Evolutionary conservation across 805 yeast genomes (phyloP), one percentile per base, ranked within the genome.

Genomic region (Starmerella vitae): DNA sequence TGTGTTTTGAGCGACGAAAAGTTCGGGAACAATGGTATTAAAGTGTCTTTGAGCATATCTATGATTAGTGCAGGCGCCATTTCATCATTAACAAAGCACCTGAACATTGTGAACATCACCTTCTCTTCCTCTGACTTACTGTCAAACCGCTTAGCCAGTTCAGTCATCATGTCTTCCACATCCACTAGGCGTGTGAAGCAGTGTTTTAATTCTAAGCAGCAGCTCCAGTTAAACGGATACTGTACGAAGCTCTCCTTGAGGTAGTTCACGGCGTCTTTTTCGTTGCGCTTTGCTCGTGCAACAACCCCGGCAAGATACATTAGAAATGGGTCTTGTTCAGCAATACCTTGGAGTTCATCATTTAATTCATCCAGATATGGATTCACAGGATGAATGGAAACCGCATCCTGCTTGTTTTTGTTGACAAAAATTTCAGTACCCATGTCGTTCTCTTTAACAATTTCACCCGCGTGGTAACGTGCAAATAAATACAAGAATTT

Each of bases 201-300:
- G 3, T 72, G 63, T 10, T 74, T 62, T 29, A 91, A 63, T 54
- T 88, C 96, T 41, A 70, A 67, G 96, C 96, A 91, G 42, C 91
- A 79, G 39, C 86, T 72, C 98, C 98, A 91, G 57, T 88, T 88
- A 57, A 68, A 80, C 0, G 96, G 94, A 50, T 77, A 84, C 21
- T 67, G 36, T 19, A 68, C 62, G 12, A 88, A 54, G 1, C 95
- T 78, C 34, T 66, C 66, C 22, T 74, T 63, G 24, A 86, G 66
- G 33, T 64, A 63, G 19, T 68, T 64, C 41, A 77, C 74, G 0
- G 96, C 95, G 26, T 63, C 56, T 2, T 61, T 48, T n/a, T 60
- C 59, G 46, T 78, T 74, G 35, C 75, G 74, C 50, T 77, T 77
- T 7, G 73, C 76, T 38, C 74, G 61, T 34, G 76, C 62, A 1